These are phyloP conservation scores for Phytophthora sansomeana DNA, from an alignment of 352 stramenopile genomes.

Conservation along the genomic window DNA sequence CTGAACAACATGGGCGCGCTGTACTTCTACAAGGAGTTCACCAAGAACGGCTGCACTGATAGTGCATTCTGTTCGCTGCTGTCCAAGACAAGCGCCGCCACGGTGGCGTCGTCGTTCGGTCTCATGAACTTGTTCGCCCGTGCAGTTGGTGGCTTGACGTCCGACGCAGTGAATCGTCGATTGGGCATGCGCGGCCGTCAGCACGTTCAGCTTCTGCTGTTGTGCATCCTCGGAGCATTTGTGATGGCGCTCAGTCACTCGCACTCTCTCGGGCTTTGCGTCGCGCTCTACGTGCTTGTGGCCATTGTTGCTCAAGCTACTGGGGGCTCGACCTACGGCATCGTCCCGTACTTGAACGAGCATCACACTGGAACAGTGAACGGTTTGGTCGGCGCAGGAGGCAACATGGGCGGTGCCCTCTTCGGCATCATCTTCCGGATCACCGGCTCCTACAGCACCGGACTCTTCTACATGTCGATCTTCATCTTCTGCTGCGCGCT, in stretches of 20 bases:
- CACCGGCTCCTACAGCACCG: slow-evolving; percentile 43
- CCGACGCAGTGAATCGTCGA: slow-evolving; percentile 83
- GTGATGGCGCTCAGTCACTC: slow-evolving; percentile 91
- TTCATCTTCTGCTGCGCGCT: slow-evolving; percentile 66
- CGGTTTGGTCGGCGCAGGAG: slow-evolving; percentile 68
- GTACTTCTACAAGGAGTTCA: slow-evolving; percentile 94
- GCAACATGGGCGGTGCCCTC: slow-evolving; percentile 76
- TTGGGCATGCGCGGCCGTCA: slow-evolving; percentile 93
- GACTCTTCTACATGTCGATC: slow-evolving; percentile 63
- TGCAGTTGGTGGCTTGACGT: slow-evolving; percentile 86
- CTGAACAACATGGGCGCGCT: slow-evolving; percentile 96
- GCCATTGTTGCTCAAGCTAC: slow-evolving; percentile 91
- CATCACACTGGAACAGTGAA: slow-evolving; percentile 72
- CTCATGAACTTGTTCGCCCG: slow-evolving; percentile 96
- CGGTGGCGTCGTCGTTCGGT: slow-evolving; percentile 93
- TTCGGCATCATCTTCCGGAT: slow-evolving; percentile 76
- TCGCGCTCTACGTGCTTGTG: slow-evolving; percentile 93
- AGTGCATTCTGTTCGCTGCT: slow-evolving; percentile 48
- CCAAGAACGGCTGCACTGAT: slow-evolving; percentile 54
- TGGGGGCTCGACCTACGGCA: slow-evolving; percentile 69
- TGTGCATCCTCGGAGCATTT: slow-evolving; percentile 80
- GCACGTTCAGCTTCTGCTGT: slow-evolving; percentile 78
- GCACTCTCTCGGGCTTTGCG: slow-evolving; percentile 69
- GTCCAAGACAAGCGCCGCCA: slow-evolving; percentile 73
- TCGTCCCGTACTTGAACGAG: slow-evolving; percentile 81